Base-by-base conservation (phyloP, 768 basidiomycete genomes). In the Auriculariales sp. region DNA sequence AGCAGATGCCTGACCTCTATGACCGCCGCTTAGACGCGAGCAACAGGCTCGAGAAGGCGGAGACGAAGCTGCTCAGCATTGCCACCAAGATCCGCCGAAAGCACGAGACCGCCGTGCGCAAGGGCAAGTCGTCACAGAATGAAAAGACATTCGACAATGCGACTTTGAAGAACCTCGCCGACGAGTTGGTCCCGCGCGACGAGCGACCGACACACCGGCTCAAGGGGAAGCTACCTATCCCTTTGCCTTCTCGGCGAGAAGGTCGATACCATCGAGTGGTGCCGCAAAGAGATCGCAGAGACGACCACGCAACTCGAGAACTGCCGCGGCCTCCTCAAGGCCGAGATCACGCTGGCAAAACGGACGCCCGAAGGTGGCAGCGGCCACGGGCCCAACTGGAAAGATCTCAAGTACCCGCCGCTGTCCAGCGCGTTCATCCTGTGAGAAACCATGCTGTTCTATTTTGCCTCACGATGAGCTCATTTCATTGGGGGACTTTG, bases 181-280 rank as follows among this genome's bases (percentile, higher is more conserved):
- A 74, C 46, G 64, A 59, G 44, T 70, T 79, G 28, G 85, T 95
- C 2, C 84, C 91, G 1, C 66, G 64, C 19, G 72, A 74, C 24
- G 68, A 87, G 56, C 77, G 94, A 2, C 95, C 94, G 0, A 77
- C 78, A 0, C 88, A 89, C 60, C 78, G 81, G 36, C 75, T 93
- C n/a, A 59, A 51, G 11, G 71, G 78, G 7, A n/a, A n/a, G n/a
- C 32, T 78, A 39, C 76, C 74, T 0, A 74, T 77, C 51, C 68
- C 65, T 83, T 24, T 77, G 78, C 1, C 69, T 94, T 24, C 66
- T 78, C 3, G 95, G 95, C 6, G 63, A 88, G 62, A 85, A 94
- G 63, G 92, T 97, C 14, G 95, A 98, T 66, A 77, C 85, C 2
- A 91, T 98, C 59, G 81, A 91, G 2, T 95, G 92, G 91, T 78